Base-by-base conservation (phyloP, 345 rosid species). In the Camelina laxa region DNA sequence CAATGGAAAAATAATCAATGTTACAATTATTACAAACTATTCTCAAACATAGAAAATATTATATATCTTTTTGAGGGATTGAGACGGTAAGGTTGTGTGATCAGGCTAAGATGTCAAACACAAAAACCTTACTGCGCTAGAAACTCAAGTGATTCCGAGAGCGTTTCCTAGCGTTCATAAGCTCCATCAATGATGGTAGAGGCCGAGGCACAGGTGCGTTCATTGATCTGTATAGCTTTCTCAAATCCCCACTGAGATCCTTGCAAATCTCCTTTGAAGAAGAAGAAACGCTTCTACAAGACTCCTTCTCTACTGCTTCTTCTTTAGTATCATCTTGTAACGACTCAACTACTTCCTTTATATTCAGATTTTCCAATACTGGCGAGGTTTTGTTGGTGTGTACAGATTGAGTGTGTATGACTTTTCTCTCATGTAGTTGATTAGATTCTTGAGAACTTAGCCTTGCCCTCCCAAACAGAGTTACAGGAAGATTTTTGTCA, bases 401-500 rank as follows among this genome's bases (percentile, higher is more conserved):
- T 31, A 20, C 51, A 41, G 10, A 60, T 50, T 17, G 2, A 55
- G 22, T 62, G 51, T 53, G 50, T 57, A 50, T 31, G 49, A 19
- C 48, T 70, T 60, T 71, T 48, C 53, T 75, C 65, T 80, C 60
- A 2, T 56, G 68, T 7, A 69, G 54, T 55, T 59, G 68, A 51
- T 61, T 62, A 70, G 80, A 82, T 72, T 74, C 82, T 9, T 73
- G 68, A 55, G 84, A 73, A 51, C 83, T 70, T 22, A 79, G 75
- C 76, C 98, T 83, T 51, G 94, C 92, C 74, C 86, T 87, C 42
- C 94, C 94, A 80, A 93, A 91, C 42, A 93, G 74, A 35, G 96
- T 89, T 63, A 89, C 71, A 16, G 82, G 79, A 15, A 72, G 81
- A 69, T 67, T 73, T 64, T 86, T 85, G 42, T 76, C 74, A 35